Percentiles rank a stretch among this genome's conserved stretches.
Conservation (phyloP, 495 filamentous ascomycete genomes). For the Xylaria bambusicola region DNA sequence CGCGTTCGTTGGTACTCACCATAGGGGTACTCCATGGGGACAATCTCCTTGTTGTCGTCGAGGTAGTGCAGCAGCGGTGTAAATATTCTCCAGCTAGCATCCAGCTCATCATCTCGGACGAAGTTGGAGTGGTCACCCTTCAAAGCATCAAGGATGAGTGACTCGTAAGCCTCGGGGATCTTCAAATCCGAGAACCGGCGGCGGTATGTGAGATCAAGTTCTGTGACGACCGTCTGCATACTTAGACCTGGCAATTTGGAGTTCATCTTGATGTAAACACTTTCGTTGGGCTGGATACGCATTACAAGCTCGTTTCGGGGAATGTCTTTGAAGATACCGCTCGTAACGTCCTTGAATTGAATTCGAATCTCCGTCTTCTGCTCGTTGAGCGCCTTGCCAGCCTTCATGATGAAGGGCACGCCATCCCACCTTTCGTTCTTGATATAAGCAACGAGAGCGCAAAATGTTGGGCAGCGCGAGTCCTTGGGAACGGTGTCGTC, state of each 20-base stretch:
- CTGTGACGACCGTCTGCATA: conserved; percentile 99
- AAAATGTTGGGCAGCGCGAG: conserved; percentile 96
- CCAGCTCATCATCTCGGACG: conserved; percentile 96
- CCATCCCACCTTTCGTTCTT: conserved; percentile 99
- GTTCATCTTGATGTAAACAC: conserved; percentile 99
- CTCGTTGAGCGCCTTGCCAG: conserved; percentile 98
- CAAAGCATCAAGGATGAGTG: conserved; percentile 92
- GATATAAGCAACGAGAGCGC: conserved; percentile 93
- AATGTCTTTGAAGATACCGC: conserved; percentile 99
- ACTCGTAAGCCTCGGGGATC: conserved; percentile 99
- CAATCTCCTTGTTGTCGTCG: conserved; percentile 98
- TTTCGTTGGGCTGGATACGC: conserved; percentile 98
- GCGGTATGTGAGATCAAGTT: conserved; percentile 97
- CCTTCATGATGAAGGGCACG: conserved; percentile 99
- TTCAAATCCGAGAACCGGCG: conserved; percentile 98
- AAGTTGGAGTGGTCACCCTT: conserved; percentile 99
- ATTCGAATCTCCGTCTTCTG: conserved; percentile 99
- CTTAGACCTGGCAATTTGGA: conserved; percentile 96
- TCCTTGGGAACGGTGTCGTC: conserved; percentile 98
- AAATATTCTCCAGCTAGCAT: conserved; percentile 99
- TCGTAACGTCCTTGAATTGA: conserved; percentile 98
- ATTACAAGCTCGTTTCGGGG: conserved; percentile 99
- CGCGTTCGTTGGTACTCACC: conserved; percentile 61
- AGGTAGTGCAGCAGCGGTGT: conserved; percentile 96
- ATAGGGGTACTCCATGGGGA: conserved; percentile 99